Conservation (phyloP, 495 filamentous ascomycete species). For the Daldinia childiae region DNA sequence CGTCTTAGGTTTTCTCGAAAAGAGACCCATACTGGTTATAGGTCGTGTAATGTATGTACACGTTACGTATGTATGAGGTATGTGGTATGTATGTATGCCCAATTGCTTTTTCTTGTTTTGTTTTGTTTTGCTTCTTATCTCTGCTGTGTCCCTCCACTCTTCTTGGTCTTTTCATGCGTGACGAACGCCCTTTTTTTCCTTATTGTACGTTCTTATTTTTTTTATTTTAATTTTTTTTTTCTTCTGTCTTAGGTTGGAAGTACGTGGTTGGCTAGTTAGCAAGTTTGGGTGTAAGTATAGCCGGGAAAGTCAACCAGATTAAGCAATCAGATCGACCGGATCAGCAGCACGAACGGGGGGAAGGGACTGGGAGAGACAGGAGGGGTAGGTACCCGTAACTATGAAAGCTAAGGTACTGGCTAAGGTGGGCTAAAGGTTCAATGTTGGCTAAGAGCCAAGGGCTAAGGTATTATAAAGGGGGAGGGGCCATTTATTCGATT, state of each 20-base stretch:
- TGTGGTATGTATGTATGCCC: constrained; percentile 27
- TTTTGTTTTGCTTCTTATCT: constrained; percentile 5
- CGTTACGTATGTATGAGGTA: constrained; percentile 7
- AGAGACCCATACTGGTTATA: constrained; percentile 57
- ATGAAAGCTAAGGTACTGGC: constrained; percentile 1
- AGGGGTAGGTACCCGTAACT: constrained; percentile 32
- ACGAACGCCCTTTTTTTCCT: constrained; percentile 12
- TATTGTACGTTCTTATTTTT: constrained; percentile 24
- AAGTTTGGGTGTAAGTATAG: constrained; percentile 42
- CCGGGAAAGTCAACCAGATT: constrained; percentile 38
- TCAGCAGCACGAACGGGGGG: constrained; percentile 17
- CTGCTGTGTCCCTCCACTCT: constrained; percentile 23
- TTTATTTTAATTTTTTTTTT: constrained; percentile 20
- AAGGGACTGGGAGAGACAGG: background rate
- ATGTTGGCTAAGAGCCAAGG: background rate
- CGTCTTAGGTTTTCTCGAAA: constrained; percentile 59
- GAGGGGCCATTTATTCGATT: constrained; percentile 19
- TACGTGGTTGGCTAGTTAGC: constrained; percentile 43
- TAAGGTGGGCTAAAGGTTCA: too few species aligned
- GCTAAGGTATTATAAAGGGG: constrained; percentile 26
- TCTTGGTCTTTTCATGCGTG: constrained; percentile 17
- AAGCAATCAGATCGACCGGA: constrained; percentile 51
- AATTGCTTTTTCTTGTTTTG: constrained; percentile 39
- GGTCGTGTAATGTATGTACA: background rate
- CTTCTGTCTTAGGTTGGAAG: constrained; percentile 44